Conservation (phyloP, 2,329 filamentous ascomycete genomes). For the Alternaria novae-zelandiae region DNA sequence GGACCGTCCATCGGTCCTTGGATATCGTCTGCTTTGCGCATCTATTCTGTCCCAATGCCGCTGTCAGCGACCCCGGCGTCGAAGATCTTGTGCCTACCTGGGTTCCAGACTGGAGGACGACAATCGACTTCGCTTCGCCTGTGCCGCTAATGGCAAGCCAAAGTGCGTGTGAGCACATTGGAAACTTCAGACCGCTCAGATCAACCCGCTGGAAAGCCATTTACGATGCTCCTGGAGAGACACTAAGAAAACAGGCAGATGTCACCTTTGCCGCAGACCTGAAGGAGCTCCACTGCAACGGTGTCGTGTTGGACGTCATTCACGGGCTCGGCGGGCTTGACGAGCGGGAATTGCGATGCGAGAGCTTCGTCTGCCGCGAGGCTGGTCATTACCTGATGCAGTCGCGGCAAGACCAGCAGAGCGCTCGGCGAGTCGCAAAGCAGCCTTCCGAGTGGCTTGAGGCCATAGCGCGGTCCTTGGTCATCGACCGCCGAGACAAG, state of each 20-base stretch:
- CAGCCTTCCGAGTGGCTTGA: slow-evolving; percentile 26
- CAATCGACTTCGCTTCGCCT: slow-evolving; percentile 36
- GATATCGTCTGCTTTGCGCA: slow-evolving; percentile 43
- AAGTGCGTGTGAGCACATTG: slow-evolving; percentile 35
- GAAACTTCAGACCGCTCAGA: slow-evolving; percentile 37
- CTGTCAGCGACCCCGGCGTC: slow-evolving; percentile 13
- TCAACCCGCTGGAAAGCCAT: slow-evolving; percentile 28
- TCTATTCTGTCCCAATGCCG: slow-evolving; percentile 33
- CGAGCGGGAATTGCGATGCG: slow-evolving; percentile 33
- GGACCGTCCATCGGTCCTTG: slow-evolving; percentile 27
- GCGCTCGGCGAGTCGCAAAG: slow-evolving; percentile 13
- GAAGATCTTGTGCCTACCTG: slow-evolving; percentile 29
- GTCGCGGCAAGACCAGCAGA: slow-evolving; percentile 1
- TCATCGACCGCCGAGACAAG: slow-evolving; percentile 40
- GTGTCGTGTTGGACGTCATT: slow-evolving; percentile 31
- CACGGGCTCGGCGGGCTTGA: slow-evolving; percentile 35
- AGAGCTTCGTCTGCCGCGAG: slow-evolving; percentile 31
- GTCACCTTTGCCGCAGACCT: slow-evolving; percentile 31
- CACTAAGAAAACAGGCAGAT: slow-evolving; percentile 21
- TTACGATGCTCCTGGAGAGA: slow-evolving; percentile 35
- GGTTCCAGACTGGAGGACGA: slow-evolving; percentile 38
- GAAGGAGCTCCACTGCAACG: slow-evolving; percentile 32
- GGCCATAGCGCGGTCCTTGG: slow-evolving; percentile 32
- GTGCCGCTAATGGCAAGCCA: slow-evolving; percentile 45
- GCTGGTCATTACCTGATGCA: slow-evolving; percentile 24